Evolutionary conservation across 2,329 filamentous ascomycete species (phyloP).

Genomic region (Colletotrichum sp.): DNA sequence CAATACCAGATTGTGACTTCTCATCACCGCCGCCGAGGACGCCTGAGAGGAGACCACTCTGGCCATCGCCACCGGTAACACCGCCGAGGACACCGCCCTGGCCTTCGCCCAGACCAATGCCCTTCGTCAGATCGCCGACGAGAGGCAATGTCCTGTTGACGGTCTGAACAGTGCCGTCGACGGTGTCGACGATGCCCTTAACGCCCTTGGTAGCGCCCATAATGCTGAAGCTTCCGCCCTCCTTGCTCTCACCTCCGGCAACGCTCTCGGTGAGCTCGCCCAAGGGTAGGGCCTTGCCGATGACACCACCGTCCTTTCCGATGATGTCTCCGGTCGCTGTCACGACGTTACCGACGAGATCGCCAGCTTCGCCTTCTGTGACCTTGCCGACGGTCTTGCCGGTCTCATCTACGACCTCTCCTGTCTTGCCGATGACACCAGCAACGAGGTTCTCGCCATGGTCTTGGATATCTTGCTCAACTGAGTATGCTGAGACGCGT

Average conservation of each 20-base stretch:
- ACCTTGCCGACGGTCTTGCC: constrained; percentile 49
- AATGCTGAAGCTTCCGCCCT: constrained; percentile 30
- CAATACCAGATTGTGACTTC: background rate
- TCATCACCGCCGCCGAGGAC: background rate
- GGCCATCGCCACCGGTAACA: background rate
- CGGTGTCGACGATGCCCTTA: constrained; percentile 23
- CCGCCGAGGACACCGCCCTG: constrained; percentile 19
- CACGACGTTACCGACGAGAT: constrained; percentile 46
- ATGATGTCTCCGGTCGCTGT: constrained; percentile 40
- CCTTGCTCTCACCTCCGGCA: constrained; percentile 38
- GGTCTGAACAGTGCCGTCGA: constrained; percentile 26
- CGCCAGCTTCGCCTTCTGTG: constrained; percentile 42
- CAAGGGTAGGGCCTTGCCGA: constrained; percentile 43
- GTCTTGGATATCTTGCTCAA: constrained; percentile 23
- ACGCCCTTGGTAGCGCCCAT: constrained; percentile 32
- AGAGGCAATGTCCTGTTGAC: constrained; percentile 25
- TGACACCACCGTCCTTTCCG: constrained; percentile 41
- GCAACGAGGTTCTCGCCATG: constrained; percentile 40
- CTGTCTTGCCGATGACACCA: constrained; percentile 47
- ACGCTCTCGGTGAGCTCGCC: constrained; percentile 45
- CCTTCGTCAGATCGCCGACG: constrained; percentile 22
- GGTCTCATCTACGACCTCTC: constrained; percentile 49
- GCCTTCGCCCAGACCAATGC: constrained; percentile 19
- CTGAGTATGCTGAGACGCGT: constrained; percentile 5
- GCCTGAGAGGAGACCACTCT: background rate